Percentiles rank a stretch among this genome's conserved stretches.
Evolutionary conservation across 2,329 filamentous ascomycete genomes (phyloP).

Genomic region (Pyricularia grisea): DNA sequence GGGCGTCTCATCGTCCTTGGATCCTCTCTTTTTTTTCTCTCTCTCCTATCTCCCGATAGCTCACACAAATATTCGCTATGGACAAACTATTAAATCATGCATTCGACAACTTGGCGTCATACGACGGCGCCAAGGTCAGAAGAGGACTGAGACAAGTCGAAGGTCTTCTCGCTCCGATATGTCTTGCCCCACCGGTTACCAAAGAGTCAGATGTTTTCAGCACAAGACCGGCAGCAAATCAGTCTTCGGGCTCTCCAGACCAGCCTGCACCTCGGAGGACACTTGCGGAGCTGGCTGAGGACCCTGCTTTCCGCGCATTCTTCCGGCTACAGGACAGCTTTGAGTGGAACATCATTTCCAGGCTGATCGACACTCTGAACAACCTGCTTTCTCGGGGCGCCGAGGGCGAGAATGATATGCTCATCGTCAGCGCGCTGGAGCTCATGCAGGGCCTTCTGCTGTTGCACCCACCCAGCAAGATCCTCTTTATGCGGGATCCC

Average conservation of each 20-base stretch:
- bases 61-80: constrained; percentile 43
- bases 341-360: constrained; percentile 91
- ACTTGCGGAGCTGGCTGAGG: constrained; percentile 61
- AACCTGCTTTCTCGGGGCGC: constrained; percentile 17
- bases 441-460: constrained; percentile 81
- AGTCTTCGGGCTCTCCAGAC: constrained; percentile 13
- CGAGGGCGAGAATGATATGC: constrained; percentile 67
- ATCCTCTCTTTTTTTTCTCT: too few relatives aligned
- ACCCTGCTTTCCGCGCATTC: constrained; percentile 90
- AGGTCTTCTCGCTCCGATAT: constrained; percentile 88
- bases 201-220: constrained; percentile 20
- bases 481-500: constrained; percentile 77
- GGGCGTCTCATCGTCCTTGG: background rate
- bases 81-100: constrained; percentile 85
- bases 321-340: constrained; percentile 96
- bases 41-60: background rate
- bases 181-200: constrained; percentile 49
- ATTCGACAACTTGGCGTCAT: constrained; percentile 93
- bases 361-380: constrained; percentile 53
- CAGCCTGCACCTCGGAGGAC: constrained; percentile 42
- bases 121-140: constrained; percentile 79
- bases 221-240: constrained; percentile 17
- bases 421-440: constrained; percentile 82
- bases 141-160: constrained; percentile 94
- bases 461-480: constrained; percentile 81